Base-by-base conservation (phyloP, 768 basidiomycete genomes). In the Tremella yokohamensis region DNA sequence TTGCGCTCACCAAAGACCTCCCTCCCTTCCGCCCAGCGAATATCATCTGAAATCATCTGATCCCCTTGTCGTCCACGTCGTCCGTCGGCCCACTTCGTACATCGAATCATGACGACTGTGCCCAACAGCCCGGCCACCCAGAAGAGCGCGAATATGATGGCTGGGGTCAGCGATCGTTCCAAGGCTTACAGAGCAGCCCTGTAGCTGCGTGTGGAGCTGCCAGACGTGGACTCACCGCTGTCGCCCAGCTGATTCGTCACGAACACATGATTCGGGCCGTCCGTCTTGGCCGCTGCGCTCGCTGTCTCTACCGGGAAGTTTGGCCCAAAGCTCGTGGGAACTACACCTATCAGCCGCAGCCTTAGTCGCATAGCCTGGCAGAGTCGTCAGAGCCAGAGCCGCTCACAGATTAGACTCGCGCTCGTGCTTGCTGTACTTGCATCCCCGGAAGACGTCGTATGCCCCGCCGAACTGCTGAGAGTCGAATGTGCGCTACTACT, bases 11-110 rank as follows among this genome's bases (percentile, higher is more conserved):
- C 29, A 20, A 63, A 18, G 2, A 69, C 64, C 40, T 63, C 60
- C 25, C 64, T 44, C 24, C 69, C 61, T 50, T 68, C 69, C 19
- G 60, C 66, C 69, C 66, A 71, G 15, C 54, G 56, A 60, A 62
- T 68, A 24, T 68, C 69, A 3, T 68, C 69, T 39, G 58, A 49
- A 7, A 71, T 52, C 40, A 71, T 61, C 34, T 40, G 42, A 55
- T 71, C 69, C 24, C 50, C 57, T 49, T 61, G 55, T 2, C 18
- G 44, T 6, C 40, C 49, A 7, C 52, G 24, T 16, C 52, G 37
- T 1, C 49, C 18, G 16, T 63, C 60, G 2, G 52, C 13, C 12
- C 47, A 39, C 22, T 57, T 55, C 3, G 58, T 57, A 18, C 37
- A n/a, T n/a, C 51, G 50, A 25, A 71, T 52, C 4, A 60, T 49